These are phyloP conservation scores for Pleurotus eryngii DNA, from an alignment of 768 basidiomycete genomes.

Conservation along the genomic window DNA sequence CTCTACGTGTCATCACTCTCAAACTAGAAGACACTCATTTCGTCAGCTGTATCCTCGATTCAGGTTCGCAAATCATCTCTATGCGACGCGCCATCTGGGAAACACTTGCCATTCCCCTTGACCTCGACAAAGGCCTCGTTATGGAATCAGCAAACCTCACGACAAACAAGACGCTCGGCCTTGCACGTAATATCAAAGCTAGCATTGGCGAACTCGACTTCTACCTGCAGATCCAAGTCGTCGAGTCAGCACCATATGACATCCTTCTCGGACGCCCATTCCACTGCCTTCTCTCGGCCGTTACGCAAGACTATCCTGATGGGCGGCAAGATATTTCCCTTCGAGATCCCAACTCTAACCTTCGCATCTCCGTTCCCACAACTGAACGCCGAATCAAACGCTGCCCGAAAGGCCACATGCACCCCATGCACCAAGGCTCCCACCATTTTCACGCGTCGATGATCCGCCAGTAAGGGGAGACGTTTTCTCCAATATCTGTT, in stretches of 20 bases:
- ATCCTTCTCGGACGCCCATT: conserved; percentile 20
- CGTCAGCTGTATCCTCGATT: conserved; percentile 13
- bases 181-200: conserved; percentile 13
- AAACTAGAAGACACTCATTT: conserved; percentile 6
- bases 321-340: not conserved
- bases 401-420: too few relatives aligned
- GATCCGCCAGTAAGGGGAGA: conserved; percentile 1
- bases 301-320: not conserved
- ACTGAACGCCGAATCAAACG: too few relatives aligned
- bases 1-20: conserved; percentile 12
- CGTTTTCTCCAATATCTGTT: too few relatives aligned
- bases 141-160: conserved; percentile 20
- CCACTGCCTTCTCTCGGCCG: not conserved
- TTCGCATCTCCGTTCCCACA: too few relatives aligned
- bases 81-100: conserved; percentile 13
- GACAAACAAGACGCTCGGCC: conserved; percentile 12
- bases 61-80: conserved; percentile 14
- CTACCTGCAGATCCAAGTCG: conserved; percentile 19
- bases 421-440: too few relatives aligned
- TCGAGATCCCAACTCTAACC: not conserved
- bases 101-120: conserved; percentile 7
- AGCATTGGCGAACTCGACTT: conserved; percentile 12
- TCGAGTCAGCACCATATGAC: conserved; percentile 18
- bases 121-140: conserved; percentile 12
- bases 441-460: conserved; percentile 2